Base-by-base conservation (phyloP, 345 rosid species). In the Rhodamnia argentea region DNA sequence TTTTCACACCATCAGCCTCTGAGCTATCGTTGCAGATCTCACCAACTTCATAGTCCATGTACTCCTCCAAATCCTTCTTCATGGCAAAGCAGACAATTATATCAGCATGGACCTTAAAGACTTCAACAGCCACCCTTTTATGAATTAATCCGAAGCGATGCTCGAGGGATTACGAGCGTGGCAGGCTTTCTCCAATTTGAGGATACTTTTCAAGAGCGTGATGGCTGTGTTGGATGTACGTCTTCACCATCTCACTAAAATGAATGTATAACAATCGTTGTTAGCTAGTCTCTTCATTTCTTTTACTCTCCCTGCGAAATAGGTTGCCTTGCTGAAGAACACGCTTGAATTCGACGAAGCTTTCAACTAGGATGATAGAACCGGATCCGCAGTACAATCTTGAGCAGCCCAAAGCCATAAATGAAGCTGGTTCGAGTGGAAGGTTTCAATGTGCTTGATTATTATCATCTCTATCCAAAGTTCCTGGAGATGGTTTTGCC, bases 251-350 rank as follows among this genome's bases (percentile, higher is more conserved):
- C 18, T 54, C 56, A 54, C 56, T 54, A 6, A 54, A 54, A 54
- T 16, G 23, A 54, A 54, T 54, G 56, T 5, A 18, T 16, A 15
- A 54, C 56, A 6, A 54, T 54, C 56, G 16, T 54, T 54, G 8
- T 54, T 54, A 54, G 22, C 22, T 54, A 54, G 56, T 6, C 8
- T 16, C 22, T 54, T 54, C 22, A 54, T 16, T 18, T 53, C 22
- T 6, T 53, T 15, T 16, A 53, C 56, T 53, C n/a, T n/a, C n/a
- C 16, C 56, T 16, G 56, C 22, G 5, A 54, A 54, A 16, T 14
- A 85, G 84, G 87, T 85, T 57, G 84, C 57, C 59, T 27, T 81
- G 74, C 26, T 85, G 76, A 85, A 85, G 84, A 82, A 44, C 62
- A 57, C 82, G 74, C 78, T 86, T 15, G 83, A 54, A 13, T 86